A percentile compares a stretch with the other conserved stretches of the same genome.
phyloP scores from a whole-genome alignment of 805 yeast genomes.

The Hanseniaspora opuntiae region DNA sequence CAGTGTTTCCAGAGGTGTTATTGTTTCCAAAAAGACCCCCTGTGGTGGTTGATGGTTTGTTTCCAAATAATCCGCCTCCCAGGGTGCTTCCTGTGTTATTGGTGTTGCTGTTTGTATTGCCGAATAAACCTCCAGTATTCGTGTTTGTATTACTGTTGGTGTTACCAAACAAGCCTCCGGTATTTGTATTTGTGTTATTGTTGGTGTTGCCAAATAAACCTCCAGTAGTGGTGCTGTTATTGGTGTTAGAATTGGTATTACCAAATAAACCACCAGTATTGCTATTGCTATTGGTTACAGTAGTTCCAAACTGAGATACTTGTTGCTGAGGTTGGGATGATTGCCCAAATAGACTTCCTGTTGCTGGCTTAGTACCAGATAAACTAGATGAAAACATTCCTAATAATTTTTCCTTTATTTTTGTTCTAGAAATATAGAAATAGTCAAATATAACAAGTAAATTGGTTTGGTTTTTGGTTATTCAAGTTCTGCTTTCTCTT shows the following conservation, averaged over 20 bases:
- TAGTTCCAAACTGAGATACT: constrained; percentile 10
- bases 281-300: constrained; percentile 4
- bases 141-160: background rate
- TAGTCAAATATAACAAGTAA: too few relatives aligned
- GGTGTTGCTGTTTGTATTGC: background rate
- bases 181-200: background rate
- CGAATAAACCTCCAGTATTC: background rate
- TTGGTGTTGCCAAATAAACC: constrained; percentile 6
- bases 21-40: background rate
- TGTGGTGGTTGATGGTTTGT: background rate
- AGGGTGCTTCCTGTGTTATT: background rate
- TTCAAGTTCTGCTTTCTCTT: too few relatives aligned
- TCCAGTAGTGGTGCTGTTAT: background rate
- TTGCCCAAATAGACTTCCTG: constrained; percentile 10
- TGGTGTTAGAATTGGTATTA: background rate
- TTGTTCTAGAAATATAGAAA: too few relatives aligned
- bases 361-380: background rate
- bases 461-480: too few relatives aligned
- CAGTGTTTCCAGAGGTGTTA: background rate
- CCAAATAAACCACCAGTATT: constrained; percentile 6
- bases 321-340: constrained; percentile 1
- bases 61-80: background rate
- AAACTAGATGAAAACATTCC: background rate
- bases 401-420: background rate
- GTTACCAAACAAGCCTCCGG: constrained; percentile 11